Evolutionary conservation across 805 yeast species (phyloP), one percentile per base, ranked within the genome.

Genomic region (Kockiozyma suomiensis): DNA sequence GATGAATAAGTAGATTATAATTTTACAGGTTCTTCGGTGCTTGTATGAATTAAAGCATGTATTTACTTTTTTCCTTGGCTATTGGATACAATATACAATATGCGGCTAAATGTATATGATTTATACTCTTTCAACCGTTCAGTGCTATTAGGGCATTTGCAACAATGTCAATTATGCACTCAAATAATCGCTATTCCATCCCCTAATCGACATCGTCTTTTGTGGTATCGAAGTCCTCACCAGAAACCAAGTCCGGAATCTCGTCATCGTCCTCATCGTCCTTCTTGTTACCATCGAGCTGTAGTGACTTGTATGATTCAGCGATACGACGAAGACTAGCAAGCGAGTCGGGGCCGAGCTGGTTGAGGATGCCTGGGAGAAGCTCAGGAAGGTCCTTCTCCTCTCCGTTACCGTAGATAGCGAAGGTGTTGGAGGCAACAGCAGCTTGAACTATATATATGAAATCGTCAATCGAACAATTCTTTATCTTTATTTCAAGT

Each of bases 321-420:
- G 97, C 97, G 77, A 93, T 82, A 79, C 87, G 83, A 76, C 90
- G 86, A 78, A 93, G 83, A 78, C 90, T 86, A 75, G 87, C 88
- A 76, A 90, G 85, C 79, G 94, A 89, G 79, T 93, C 98, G 70
- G 96, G 89, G 74, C 97, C 97, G 79, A 93, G 84, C 82, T 92
- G 97, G 71, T 96, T 92, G 75, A 93, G 85, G 78, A 93, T 90
- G 78, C 85, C 87, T 73, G 98, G 98, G 70, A 93, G 84, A 80
- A 94, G 85, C 73, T 92, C 97, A 69, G 94, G 86, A 74, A 93
- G 84, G 69, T 85, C 83, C 86, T 90, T 92, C 80, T 90, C 94
- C 79, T 90, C 94, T 67, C 96, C 89, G 78, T 86, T 85, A 77
- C 99, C 99, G 77, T 90, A 88, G 83, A 94, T 87, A 70, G 96